Evolutionary conservation across 306 rosid genomes (phyloP).

Genomic region (Malus orientalis): DNA sequence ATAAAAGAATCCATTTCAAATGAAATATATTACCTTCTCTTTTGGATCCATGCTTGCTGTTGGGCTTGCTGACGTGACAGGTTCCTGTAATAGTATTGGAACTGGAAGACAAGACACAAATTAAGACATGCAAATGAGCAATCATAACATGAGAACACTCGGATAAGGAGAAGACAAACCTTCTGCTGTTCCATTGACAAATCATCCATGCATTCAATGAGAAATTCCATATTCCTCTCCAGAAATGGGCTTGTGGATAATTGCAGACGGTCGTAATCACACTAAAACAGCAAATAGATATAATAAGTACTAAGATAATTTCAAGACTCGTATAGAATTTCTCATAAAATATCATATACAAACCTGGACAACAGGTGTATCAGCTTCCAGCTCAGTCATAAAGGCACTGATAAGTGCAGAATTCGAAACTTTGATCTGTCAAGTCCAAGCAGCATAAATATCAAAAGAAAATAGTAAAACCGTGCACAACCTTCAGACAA

Average conservation of each 20-base stretch:
- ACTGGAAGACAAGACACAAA: conserved; percentile 36
- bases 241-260: conserved; percentile 70
- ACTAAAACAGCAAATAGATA: conserved; percentile 31
- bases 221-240: conserved; percentile 90
- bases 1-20: background rate
- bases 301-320: conserved; percentile 2
- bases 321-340: conserved; percentile 8
- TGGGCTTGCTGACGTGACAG: conserved; percentile 93
- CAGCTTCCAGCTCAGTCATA: conserved; percentile 90
- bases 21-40: conserved; percentile 61
- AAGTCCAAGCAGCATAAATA: conserved; percentile 6
- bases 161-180: conserved; percentile 34
- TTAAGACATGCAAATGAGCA: background rate
- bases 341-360: conserved; percentile 12
- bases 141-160: conserved; percentile 2
- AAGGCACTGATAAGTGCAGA: conserved; percentile 95
- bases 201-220: conserved; percentile 97
- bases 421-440: conserved; percentile 89
- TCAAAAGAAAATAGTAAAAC: conserved; percentile 9
- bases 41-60: conserved; percentile 98
- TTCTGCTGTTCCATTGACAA: conserved; percentile 88
- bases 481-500: background rate
- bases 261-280: conserved; percentile 91
- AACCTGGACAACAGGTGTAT: conserved; percentile 84
- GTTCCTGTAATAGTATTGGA: conserved; percentile 74